A percentile compares a stretch with the other conserved stretches of the same genome.
Conservation (phyloP, 2,329 filamentous ascomycete species). For the Arthrobotrys pseudoclavata region DNA sequence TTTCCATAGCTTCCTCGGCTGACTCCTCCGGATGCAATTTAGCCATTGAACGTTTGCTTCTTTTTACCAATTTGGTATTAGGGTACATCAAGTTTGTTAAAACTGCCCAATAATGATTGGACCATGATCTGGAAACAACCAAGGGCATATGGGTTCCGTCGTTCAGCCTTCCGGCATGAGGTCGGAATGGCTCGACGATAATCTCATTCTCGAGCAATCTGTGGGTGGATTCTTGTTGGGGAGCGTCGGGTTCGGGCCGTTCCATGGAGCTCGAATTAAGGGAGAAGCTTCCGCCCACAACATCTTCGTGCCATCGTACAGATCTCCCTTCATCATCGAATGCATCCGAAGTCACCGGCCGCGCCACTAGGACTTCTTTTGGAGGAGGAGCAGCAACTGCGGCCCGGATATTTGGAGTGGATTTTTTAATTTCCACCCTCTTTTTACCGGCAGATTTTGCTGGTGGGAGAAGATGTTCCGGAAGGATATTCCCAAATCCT, state of each 20-base stretch:
- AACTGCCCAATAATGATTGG: constrained; percentile 45
- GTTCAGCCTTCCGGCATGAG: constrained; percentile 29
- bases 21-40: constrained; percentile 44
- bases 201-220: constrained; percentile 53
- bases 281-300: constrained; percentile 47
- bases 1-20: constrained; percentile 43
- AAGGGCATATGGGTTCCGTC: constrained; percentile 46
- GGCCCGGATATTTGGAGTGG: background rate
- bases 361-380: background rate
- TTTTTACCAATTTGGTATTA: constrained; percentile 20
- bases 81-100: constrained; percentile 45
- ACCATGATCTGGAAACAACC: constrained; percentile 49
- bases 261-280: constrained; percentile 35
- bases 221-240: constrained; percentile 48
- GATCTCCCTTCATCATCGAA: constrained; percentile 51
- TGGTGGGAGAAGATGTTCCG: constrained; percentile 47
- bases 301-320: constrained; percentile 53
- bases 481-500: constrained; percentile 43
- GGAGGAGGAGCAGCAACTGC: background rate
- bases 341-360: constrained; percentile 15
- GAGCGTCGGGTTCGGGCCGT: constrained; percentile 27
- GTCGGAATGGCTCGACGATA: constrained; percentile 55
- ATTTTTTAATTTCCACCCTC: background rate
- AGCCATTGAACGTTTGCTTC: constrained; percentile 40
- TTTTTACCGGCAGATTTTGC: constrained; percentile 2